Base-by-base conservation (phyloP, 495 filamentous ascomycete genomes). In the Penicillium cinerascens region DNA sequence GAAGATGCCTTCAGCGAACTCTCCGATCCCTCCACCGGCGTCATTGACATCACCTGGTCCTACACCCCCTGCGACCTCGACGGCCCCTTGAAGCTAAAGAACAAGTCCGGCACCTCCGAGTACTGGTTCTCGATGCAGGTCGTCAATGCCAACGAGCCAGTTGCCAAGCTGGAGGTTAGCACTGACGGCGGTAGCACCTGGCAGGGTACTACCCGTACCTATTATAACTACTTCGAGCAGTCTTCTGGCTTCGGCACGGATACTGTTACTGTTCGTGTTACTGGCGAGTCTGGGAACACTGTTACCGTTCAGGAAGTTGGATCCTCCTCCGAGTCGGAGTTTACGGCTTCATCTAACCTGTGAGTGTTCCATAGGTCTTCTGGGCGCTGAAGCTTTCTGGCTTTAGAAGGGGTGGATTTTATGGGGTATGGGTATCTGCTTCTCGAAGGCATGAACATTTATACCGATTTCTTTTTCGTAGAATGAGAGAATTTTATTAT, bases 191-290 rank as follows among this genome's bases (percentile, higher is more conserved):
- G 79, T 17, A 71, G 55, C 41, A 77, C 70, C 13, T 85, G 80
- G 80, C 60, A 74, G 58, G 42, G 51, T 22, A 80, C 80, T 3
- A 72, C 70, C 2, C 59, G 81, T 7, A 64, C 70, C 26, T 63
- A 65, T 21, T 84, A 85, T 58, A 85, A 85, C 68, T 85, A 72
- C 69, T 85, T 85, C 50, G 77, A 84, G 71, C 73, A 78, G 49
- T 21, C 60, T 1, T 69, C 68, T 37, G 82, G 82, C 0, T 81
- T 82, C 49, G 77, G 78, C 0, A 74, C 71, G 0, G 70, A 72
- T 5, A 77, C 57, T 16, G 78, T 83, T 3, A 71, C 77, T 64
- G 74, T 84, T 1, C 67, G 72, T 26, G 71, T 84, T 27, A 84
- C 78, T 0, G 76, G 76, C 39, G 50, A 70, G n/a, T 70, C 66